phyloP scores from a whole-genome alignment of 257 asterid genomes.

The Capsicum rhomboideum region DNA sequence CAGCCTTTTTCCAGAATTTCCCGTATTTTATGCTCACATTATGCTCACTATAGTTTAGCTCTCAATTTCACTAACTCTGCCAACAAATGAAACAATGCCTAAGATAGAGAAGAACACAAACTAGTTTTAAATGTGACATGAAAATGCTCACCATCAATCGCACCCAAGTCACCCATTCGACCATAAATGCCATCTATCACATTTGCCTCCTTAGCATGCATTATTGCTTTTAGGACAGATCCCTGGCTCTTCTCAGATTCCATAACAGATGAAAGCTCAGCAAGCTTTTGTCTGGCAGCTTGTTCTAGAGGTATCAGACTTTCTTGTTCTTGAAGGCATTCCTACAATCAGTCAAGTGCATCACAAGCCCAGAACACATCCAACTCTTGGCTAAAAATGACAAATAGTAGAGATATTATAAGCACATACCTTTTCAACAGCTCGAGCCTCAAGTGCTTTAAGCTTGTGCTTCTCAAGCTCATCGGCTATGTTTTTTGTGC shows the following conservation, averaged over 20 bases:
- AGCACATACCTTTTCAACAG: not conserved
- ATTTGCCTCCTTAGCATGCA: conserved; percentile 76
- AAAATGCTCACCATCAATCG: conserved; percentile 69
- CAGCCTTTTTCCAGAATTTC: not conserved
- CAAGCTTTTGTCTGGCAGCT: conserved; percentile 79
- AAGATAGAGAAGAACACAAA: not conserved
- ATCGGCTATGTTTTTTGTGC: conserved; percentile 14
- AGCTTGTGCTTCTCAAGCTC: conserved; percentile 1
- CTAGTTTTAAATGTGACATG: not conserved
- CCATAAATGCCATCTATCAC: conserved; percentile 83
- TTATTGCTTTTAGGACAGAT: conserved; percentile 75
- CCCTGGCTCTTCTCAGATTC: conserved; percentile 94
- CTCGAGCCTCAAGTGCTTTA: conserved; percentile 1
- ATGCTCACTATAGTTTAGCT: not conserved
- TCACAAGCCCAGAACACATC: not conserved
- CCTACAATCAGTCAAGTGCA: not conserved
- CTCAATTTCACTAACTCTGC: not conserved
- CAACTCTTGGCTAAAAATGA: not conserved
- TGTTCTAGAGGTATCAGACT: conserved; percentile 65
- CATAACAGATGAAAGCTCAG: conserved; percentile 65
- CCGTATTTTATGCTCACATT: not conserved
- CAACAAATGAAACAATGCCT: not conserved
- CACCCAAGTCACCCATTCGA: conserved; percentile 95
- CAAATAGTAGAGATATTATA: not conserved
- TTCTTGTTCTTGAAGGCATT: conserved; percentile 1